Conservation (phyloP, 2,329 filamentous ascomycete genomes). For the Parafenestella ontariensis region DNA sequence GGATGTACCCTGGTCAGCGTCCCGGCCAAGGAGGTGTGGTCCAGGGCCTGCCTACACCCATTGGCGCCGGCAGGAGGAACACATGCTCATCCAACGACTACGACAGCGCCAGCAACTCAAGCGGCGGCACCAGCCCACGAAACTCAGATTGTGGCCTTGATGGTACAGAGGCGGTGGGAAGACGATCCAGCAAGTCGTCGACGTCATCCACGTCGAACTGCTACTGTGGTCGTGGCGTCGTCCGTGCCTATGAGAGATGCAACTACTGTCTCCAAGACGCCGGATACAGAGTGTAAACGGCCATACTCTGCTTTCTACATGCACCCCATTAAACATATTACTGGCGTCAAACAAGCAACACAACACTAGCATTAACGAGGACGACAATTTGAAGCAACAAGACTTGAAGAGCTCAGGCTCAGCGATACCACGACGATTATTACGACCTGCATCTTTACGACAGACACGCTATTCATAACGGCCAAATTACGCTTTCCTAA, state of each 20-base stretch:
- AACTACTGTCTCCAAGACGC: constrained; percentile 51
- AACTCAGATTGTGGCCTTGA: constrained; percentile 57
- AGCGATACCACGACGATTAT: constrained; percentile 41
- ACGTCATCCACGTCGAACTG: constrained; percentile 38
- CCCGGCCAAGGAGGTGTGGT: constrained; percentile 61
- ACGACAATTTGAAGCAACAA: constrained; percentile 21
- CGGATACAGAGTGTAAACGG: constrained; percentile 42
- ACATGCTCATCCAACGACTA: constrained; percentile 58
- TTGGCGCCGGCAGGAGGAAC: constrained; percentile 64
- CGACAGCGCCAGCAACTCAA: constrained; percentile 59
- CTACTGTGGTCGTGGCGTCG: constrained; percentile 48
- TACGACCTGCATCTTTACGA: constrained; percentile 19
- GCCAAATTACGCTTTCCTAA: not conserved
- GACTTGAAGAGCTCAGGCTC: constrained; percentile 48
- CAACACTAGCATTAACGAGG: constrained; percentile 3
- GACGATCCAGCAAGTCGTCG: constrained; percentile 47
- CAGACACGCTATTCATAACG: constrained; percentile 3
- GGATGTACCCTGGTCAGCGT: constrained; percentile 73
- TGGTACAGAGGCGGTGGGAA: constrained; percentile 27
- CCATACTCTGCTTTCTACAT: not conserved
- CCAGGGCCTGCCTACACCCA: constrained; percentile 69
- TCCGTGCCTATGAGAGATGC: constrained; percentile 54
- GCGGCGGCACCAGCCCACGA: constrained; percentile 63
- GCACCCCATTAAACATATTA: not conserved
- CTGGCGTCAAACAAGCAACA: constrained; percentile 6